Base-by-base conservation (phyloP, 495 filamentous ascomycete genomes). In the Astrothelium macrocarpum region DNA sequence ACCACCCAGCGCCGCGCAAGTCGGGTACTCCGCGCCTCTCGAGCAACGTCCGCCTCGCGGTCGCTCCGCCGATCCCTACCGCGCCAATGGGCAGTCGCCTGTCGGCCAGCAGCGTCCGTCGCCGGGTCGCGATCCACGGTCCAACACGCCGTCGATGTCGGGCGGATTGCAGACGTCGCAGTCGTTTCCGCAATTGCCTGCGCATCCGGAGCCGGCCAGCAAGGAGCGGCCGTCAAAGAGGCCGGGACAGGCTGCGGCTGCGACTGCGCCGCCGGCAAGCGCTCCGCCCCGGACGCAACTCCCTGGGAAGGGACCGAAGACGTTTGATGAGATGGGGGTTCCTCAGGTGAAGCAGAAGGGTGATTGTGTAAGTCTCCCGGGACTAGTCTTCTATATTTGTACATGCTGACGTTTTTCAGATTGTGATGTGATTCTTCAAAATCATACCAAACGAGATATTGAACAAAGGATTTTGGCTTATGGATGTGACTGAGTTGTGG, bases 301-400 rank as follows among this genome's bases (percentile, higher is more conserved):
- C 29, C 82, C 85, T 23, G 84, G 86, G 58, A 89, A 90, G 72
- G 94, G 95, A 11, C 94, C 94, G 2, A 90, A 95, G 73, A 98
- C 94, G 2, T 98, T 98, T 72, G 93, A 97, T 71, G 91, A 93
- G 71, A 98, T 98, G 94, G 93, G 93, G 61, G 90, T 98, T 67
- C 89, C 90, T 16, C 80, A 82, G 67, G 85, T 79, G 32, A 89
- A 90, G 73, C 81, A 87, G 64, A 89, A 95, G 36, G 82, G 81
- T 66, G 93, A 97, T 74, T 98, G 94, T 75, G 94, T 96, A 87
- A 84, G 92, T 82, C 43, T 11, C 11, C 7, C 7, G 5, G 66
- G 59, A 34, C n/a, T 45, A 20, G 5, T 34, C 62, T 64, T n/a
- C 43, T 56, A 20, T 31, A 45, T 32, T 32, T 59, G 43, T 60